Base-by-base conservation (phyloP, 306 rosid genomes). In the Vigna mungo region DNA sequence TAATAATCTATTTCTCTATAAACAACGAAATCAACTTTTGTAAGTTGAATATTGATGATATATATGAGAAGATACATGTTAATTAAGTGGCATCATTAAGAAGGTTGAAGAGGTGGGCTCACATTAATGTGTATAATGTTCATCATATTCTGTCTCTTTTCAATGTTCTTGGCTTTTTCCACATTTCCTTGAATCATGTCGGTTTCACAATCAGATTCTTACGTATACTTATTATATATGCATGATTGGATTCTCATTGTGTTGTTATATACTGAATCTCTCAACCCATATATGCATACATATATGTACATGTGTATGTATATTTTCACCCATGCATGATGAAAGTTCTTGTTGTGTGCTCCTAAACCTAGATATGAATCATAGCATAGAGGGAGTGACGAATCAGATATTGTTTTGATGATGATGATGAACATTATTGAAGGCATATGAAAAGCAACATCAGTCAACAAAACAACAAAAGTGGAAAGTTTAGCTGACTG, bases 381-480 rank as follows among this genome's bases (percentile, higher is more conserved):
- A 63, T 36, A 7, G 34, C 56, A 14, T 47, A 2, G 12, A 32
- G 34, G 18, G 63, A 71, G 14, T 34, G 48, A 52, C 1, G 7
- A 0, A 4, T 71, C 18, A 32, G 48, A 17, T 52, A 71, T 52
- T 51, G 34, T 21, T 21, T 21, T 17, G 4, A 17, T 47, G 56
- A 68, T 43, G 4, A 46, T 43, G 4, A 46, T 27, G 15, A 25
- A 46, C 27, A 46, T 46, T 15, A 25, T 49, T 51, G 30, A 32
- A 51, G 48, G 48, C 60, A 36, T 14, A 43, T 30, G 36, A 36
- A 78, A 78, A 51, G 56, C 34, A n/a, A 21, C 36, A 71, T 51
- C 52, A 44, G 74, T 76, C 75, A 81, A 81, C 72, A 76, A 36
- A 76, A 54, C 78, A 52, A 71, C 79, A 77, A 64, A 76, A 77